These are phyloP conservation scores for Litchi chinensis DNA, from an alignment of 345 rosid genomes.

Conservation along the genomic window DNA sequence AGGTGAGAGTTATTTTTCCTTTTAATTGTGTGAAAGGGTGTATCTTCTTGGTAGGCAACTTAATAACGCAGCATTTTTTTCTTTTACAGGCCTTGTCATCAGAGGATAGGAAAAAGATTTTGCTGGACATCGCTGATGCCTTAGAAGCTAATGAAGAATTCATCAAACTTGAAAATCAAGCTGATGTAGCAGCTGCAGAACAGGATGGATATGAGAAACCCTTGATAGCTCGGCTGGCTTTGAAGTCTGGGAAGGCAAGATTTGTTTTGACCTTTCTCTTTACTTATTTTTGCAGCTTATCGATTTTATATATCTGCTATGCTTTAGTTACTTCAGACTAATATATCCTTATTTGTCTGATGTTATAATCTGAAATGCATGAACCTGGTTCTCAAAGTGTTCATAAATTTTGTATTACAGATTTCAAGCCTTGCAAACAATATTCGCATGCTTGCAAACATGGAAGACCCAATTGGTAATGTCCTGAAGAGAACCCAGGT, in stretches of 20 bases:
- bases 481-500: slow-evolving; percentile 92
- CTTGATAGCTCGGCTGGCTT: slow-evolving; percentile 72
- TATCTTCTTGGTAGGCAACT: slow-evolving; percentile 9
- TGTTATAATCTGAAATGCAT: neutral
- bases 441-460: slow-evolving; percentile 82
- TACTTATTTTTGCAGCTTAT: slow-evolving; percentile 8
- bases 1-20: neutral
- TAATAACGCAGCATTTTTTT: slow-evolving; percentile 21
- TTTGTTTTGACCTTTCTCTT: slow-evolving; percentile 3
- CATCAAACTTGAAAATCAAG: slow-evolving; percentile 71
- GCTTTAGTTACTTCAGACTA: neutral
- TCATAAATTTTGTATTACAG: slow-evolving; percentile 38
- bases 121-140: slow-evolving; percentile 80
- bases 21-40: neutral
- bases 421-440: slow-evolving; percentile 74
- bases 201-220: slow-evolving; percentile 74
- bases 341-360: neutral
- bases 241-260: slow-evolving; percentile 90
- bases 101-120: slow-evolving; percentile 67
- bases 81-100: slow-evolving; percentile 65
- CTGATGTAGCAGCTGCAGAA: slow-evolving; percentile 82
- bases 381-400: slow-evolving; percentile 2
- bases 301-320: slow-evolving; percentile 7
- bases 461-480: slow-evolving; percentile 93
- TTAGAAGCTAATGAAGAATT: slow-evolving; percentile 74